These are phyloP conservation scores for Citrus mangshanensis DNA, from an alignment of 345 rosid genomes.

Conservation along the genomic window DNA sequence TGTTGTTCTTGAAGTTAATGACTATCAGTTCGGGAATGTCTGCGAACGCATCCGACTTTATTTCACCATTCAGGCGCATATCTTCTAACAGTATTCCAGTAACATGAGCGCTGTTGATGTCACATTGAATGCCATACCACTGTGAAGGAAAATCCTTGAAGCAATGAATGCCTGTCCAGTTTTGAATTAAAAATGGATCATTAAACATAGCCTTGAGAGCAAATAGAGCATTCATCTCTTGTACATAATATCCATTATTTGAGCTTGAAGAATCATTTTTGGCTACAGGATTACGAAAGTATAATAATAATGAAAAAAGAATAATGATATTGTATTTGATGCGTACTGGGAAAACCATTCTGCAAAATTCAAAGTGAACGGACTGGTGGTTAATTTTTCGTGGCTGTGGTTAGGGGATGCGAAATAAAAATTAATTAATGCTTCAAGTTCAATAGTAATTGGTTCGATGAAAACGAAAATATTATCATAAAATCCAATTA, in stretches of 20 bases:
- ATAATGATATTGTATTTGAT: not conserved
- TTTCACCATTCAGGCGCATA: slow-evolving; percentile 27
- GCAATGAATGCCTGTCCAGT: slow-evolving; percentile 51
- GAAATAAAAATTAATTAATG: too few relatives aligned
- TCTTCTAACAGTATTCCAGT: slow-evolving; percentile 29
- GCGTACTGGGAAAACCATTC: slow-evolving; percentile 17
- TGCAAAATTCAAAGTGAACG: not conserved
- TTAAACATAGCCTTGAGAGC: slow-evolving; percentile 37
- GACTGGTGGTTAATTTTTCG: not conserved
- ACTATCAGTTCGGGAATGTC: slow-evolving; percentile 29
- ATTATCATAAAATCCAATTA: slow-evolving; percentile 16
- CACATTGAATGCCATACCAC: slow-evolving; percentile 44
- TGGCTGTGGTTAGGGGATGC: not conserved
- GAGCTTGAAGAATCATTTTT: not conserved
- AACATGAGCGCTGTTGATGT: slow-evolving; percentile 21
- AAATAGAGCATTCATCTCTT: slow-evolving; percentile 34
- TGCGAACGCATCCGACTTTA: slow-evolving; percentile 21
- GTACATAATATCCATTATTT: not conserved
- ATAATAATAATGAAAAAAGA: not conserved
- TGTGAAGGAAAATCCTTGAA: slow-evolving; percentile 10
- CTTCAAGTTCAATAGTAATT: not conserved
- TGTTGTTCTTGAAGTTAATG: slow-evolving; percentile 42
- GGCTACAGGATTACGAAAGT: not conserved
- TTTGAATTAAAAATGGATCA: slow-evolving; percentile 29
- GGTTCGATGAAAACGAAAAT: slow-evolving; percentile 15